Evolutionary conservation across 2,329 filamentous ascomycete genomes (phyloP).

Genomic region (Phialemoniopsis sp.): DNA sequence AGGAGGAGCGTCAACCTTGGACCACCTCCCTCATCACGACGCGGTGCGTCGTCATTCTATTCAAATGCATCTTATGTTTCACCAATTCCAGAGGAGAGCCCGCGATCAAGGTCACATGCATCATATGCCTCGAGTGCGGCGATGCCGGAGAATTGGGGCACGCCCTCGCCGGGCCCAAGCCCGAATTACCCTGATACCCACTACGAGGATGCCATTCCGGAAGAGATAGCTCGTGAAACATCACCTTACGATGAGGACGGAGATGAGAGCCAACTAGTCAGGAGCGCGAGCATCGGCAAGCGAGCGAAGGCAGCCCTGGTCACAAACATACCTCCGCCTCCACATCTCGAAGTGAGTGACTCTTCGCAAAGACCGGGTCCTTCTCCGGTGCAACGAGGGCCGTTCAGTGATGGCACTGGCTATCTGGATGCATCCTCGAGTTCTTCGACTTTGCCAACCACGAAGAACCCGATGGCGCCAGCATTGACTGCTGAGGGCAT

Average conservation of each 20-base stretch:
- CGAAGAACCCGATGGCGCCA: slow-evolving; percentile 14
- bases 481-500: slow-evolving; percentile 40
- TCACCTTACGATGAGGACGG: slow-evolving; percentile 39
- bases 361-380: slow-evolving; percentile 26
- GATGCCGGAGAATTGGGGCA: slow-evolving; percentile 66
- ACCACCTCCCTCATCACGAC: slow-evolving; percentile 55
- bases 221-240: slow-evolving; percentile 28
- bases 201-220: slow-evolving; percentile 44
- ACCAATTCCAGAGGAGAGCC: slow-evolving; percentile 70
- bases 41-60: slow-evolving; percentile 61
- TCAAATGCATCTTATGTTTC: slow-evolving; percentile 65
- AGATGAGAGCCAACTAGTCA: slow-evolving; percentile 54
- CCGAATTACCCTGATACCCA: slow-evolving; percentile 42
- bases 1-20: slow-evolving; percentile 51
- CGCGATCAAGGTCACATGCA: slow-evolving; percentile 50
- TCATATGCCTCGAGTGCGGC: slow-evolving; percentile 71
- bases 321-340: slow-evolving; percentile 19
- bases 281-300: slow-evolving; percentile 59
- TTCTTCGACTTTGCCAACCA: slow-evolving; percentile 33
- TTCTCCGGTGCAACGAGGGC: slow-evolving; percentile 27
- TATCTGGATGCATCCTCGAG: slow-evolving; percentile 42
- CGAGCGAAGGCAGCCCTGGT: slow-evolving; percentile 55
- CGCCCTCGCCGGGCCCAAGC: slow-evolving; percentile 36
- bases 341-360: slow-evolving; percentile 17
- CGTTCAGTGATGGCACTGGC: slow-evolving; percentile 38